phyloP scores from a whole-genome alignment of 805 yeast genomes.

The Saccharomyces kudriavzevii region DNA sequence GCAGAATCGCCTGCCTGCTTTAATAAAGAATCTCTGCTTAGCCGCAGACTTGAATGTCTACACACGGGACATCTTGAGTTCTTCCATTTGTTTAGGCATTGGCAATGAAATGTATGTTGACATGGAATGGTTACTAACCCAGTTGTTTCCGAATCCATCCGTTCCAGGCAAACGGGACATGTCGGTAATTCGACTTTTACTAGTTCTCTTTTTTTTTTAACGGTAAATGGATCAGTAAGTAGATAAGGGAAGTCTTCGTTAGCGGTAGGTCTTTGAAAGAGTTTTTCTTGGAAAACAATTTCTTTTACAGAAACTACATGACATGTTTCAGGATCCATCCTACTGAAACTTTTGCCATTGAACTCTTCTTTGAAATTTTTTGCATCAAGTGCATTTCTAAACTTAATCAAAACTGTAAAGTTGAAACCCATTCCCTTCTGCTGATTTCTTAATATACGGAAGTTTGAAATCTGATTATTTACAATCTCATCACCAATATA shows the following conservation, averaged over 20 bases:
- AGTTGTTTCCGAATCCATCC: conserved; percentile 73
- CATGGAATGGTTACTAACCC: conserved; percentile 85
- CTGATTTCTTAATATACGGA: conserved; percentile 61
- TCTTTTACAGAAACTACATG: conserved; percentile 65
- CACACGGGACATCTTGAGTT: conserved; percentile 91
- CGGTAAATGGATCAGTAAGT: conserved; percentile 65
- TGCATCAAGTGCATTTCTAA: conserved; percentile 48
- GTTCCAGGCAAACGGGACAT: conserved; percentile 86
- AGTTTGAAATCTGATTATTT: conserved; percentile 52
- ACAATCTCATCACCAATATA: conserved; percentile 52
- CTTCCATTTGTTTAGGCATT: conserved; percentile 78
- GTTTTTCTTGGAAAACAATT: conserved; percentile 36
- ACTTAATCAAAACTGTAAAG: conserved; percentile 72
- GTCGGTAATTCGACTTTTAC: conserved; percentile 62
- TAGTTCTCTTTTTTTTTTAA: conserved; percentile 18
- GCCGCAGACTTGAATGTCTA: conserved; percentile 52
- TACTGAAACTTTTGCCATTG: conserved; percentile 69
- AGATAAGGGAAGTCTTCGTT: conserved; percentile 53
- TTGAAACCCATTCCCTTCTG: conserved; percentile 44
- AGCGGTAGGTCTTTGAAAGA: conserved; percentile 11
- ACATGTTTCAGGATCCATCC: conserved; percentile 85
- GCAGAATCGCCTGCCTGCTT: conserved; percentile 24
- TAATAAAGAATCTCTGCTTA: conserved; percentile 21
- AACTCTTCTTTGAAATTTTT: conserved; percentile 54
- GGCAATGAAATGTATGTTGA: conserved; percentile 89